phyloP scores from a whole-genome alignment of 352 stramenopile genomes.

The Globisporangium parvum region DNA sequence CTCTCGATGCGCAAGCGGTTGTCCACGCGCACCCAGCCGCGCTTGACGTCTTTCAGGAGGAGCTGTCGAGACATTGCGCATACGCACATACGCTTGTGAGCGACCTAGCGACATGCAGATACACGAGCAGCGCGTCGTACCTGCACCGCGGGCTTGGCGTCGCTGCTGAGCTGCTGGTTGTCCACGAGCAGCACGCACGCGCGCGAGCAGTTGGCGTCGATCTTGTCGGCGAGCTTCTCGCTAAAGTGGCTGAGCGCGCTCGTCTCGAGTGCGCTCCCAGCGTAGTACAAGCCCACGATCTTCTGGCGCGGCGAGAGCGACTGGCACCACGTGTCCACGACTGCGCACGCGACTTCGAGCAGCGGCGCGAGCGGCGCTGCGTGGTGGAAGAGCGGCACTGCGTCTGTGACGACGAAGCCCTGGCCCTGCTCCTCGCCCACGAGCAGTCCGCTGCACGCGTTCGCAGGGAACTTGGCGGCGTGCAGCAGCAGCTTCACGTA shows the following conservation, averaged over 20 bases:
- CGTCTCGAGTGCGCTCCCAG: conserved; percentile 26
- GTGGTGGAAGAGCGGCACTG: conserved; percentile 78
- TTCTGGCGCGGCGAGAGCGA: conserved; percentile 33
- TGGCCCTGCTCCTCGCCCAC: conserved; percentile 43
- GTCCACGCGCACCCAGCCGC: conserved; percentile 64
- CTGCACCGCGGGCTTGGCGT: conserved; percentile 48
- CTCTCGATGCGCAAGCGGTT: conserved; percentile 49
- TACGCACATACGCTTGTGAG: background rate
- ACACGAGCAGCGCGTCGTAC: conserved; percentile 9
- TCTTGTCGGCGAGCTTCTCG: conserved; percentile 62
- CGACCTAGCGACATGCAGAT: background rate
- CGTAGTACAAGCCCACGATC: conserved; percentile 69
- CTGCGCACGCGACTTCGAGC: conserved; percentile 55
- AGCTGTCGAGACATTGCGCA: conserved; percentile 13
- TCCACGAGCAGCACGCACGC: conserved; percentile 72
- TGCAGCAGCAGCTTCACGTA: conserved; percentile 79
- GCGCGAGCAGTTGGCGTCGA: conserved; percentile 60
- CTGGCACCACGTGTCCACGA: conserved; percentile 56
- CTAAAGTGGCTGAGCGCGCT: conserved; percentile 44
- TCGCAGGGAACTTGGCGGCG: conserved; percentile 47
- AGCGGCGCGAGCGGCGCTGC: conserved; percentile 57
- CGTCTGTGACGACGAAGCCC: conserved; percentile 47
- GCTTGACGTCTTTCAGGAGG: conserved; percentile 77
- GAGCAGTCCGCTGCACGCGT: conserved; percentile 46
- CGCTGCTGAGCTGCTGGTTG: conserved; percentile 44